phyloP scores from a whole-genome alignment of 1,284 basidiomycete species.

The Cystobasidiaceae sp. region DNA sequence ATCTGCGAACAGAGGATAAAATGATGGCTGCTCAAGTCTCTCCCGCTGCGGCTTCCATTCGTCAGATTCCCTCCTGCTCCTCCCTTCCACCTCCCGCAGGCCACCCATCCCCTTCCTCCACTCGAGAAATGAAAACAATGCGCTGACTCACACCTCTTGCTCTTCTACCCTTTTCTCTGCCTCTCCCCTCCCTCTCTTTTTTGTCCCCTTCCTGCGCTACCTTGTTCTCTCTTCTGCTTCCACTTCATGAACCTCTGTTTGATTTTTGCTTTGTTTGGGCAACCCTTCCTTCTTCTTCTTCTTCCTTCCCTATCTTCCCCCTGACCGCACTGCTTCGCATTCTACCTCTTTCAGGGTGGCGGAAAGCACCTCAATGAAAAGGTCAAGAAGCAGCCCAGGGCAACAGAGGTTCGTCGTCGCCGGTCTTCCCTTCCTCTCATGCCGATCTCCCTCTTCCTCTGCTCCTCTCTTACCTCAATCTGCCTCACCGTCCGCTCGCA shows the following conservation, averaged over 20 bases:
- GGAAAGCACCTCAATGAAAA: constrained; percentile 85
- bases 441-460: constrained; percentile 52
- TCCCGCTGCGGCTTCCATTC: too few relatives aligned
- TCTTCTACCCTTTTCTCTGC: constrained; percentile 1
- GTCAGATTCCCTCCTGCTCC: too few relatives aligned
- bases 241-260: too few relatives aligned
- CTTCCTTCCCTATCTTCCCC: constrained; percentile 25
- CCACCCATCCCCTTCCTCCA: neutral
- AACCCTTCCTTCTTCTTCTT: constrained; percentile 10
- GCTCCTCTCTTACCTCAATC: constrained; percentile 42
- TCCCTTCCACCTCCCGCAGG: constrained; percentile 36
- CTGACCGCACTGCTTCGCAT: too few relatives aligned
- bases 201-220: constrained; percentile 16
- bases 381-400: constrained; percentile 88
- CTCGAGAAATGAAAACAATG: neutral
- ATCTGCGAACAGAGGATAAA: too few relatives aligned
- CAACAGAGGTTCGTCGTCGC: constrained; percentile 74
- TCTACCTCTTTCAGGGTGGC: too few relatives aligned
- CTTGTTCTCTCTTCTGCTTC: constrained; percentile 15
- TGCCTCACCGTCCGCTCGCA: constrained; percentile 30
- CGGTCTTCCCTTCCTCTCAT: constrained; percentile 51
- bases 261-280: constrained; percentile 22
- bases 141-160: constrained; percentile 29
- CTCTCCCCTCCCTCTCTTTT: constrained; percentile 22
- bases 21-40: neutral